phyloP scores from a whole-genome alignment of 352 stramenopile species.

The Pythium myriotylum region DNA sequence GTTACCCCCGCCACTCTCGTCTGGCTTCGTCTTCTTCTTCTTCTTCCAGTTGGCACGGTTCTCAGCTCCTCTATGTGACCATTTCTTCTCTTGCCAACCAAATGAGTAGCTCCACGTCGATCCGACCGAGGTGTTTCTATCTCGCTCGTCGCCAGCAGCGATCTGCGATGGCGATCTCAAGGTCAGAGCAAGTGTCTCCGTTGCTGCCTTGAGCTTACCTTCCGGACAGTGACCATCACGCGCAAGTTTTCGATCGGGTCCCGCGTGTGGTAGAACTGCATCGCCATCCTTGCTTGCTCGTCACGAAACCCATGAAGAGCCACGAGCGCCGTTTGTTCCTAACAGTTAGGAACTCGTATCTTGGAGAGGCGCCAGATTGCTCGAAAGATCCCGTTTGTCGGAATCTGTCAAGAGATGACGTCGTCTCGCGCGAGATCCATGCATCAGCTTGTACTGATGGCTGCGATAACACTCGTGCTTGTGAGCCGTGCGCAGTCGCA shows the following conservation, averaged over 20 bases:
- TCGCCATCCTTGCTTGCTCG: conserved; percentile 24
- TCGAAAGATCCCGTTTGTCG: background rate
- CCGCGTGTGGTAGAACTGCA: conserved; percentile 70
- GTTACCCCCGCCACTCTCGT: background rate
- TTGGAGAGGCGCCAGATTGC: conserved; percentile 15
- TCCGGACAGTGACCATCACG: conserved; percentile 57
- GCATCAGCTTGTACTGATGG: background rate
- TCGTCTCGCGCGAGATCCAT: no score
- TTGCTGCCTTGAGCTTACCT: conserved; percentile 35
- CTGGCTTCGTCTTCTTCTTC: conserved; percentile 1
- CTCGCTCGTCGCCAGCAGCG: background rate
- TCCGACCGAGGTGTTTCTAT: conserved; percentile 18
- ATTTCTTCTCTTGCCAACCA: conserved; percentile 50
- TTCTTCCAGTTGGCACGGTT: background rate
- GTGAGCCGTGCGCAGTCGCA: background rate
- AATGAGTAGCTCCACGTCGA: conserved; percentile 51
- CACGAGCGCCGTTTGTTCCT: background rate
- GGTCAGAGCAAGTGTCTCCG: no score
- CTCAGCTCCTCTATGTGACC: background rate
- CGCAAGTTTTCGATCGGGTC: conserved; percentile 75
- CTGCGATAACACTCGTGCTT: background rate
- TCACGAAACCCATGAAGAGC: background rate
- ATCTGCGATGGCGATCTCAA: conserved; percentile 1
- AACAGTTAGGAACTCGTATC: conserved; percentile 14
- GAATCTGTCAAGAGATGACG: background rate